Evolutionary conservation across 148 eudicot species (phyloP).

Genomic region (Cornus florida): DNA sequence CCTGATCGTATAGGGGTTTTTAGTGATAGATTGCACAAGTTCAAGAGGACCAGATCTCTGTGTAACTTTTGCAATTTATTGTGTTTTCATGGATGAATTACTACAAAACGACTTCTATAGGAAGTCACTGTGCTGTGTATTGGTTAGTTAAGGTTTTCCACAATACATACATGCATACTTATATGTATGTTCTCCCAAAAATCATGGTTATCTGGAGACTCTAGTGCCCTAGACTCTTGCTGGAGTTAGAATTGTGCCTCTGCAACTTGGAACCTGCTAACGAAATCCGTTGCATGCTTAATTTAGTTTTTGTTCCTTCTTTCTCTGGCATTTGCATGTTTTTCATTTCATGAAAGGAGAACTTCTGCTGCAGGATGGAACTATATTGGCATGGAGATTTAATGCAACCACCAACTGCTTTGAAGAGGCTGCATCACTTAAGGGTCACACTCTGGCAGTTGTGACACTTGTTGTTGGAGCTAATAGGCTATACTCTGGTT

Average conservation of each 20-base stretch:
- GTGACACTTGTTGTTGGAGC: conserved; percentile 90
- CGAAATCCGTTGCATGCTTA: conserved; percentile 5
- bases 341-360: background rate
- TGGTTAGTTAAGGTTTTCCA: background rate
- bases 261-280: conserved; percentile 5
- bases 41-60: background rate
- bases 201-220: background rate
- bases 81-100: background rate
- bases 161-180: background rate
- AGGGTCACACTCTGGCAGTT: conserved; percentile 78
- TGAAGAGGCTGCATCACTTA: conserved; percentile 89
- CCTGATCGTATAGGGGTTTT: no score
- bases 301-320: background rate
- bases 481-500: conserved; percentile 88
- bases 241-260: background rate
- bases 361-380: conserved; percentile 64
- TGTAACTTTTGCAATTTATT: background rate
- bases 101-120: background rate
- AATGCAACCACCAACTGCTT: conserved; percentile 72
- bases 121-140: background rate
- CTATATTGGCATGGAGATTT: conserved; percentile 89
- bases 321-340: conserved; percentile 5
- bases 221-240: background rate
- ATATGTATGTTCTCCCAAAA: background rate
- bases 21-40: background rate